Base-by-base conservation (phyloP, 1,139 yeast genomes). In the Taiozyma sp. region DNA sequence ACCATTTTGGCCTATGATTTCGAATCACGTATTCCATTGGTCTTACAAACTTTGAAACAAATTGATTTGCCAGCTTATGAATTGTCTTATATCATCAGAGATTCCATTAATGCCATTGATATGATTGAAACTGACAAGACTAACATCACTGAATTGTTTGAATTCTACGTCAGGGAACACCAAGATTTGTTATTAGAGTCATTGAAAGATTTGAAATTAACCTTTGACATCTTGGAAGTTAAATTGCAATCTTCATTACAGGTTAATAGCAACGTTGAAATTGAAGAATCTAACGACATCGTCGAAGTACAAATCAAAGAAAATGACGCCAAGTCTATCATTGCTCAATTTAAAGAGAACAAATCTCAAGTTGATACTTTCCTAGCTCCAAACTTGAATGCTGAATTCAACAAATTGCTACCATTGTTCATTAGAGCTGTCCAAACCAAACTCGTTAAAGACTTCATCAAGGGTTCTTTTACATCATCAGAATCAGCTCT, bases 141-240 rank as follows among this genome's bases (percentile, higher is more conserved):
- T 1, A 66, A 65, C 37, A 68, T 74, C 44, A 70, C 75, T 30
- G 66, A 67, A 30, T 58, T 77, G 19, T 71, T 81, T 49, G 84
- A 81, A 62, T 65, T 65, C 47, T 70, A 80, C 45, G 68, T 75
- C 47, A 66, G 65, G 40, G 54, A 58, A 16, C 68, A 80, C 54
- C 69, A 72, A 47, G 69, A 66, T 2, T 57, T 72, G 35, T 77
- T 86, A 51, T 46, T 70, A 14, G 61, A 68, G 14, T 67, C 71
- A 11, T 69, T 86, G 55, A 64, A 67, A 5, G 64, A 69, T 1
- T 56, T 71, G 28, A 67, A 70, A 28, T 57, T 80, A 43, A 69
- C 73, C 35, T 57, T 84, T 22, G 78, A 78, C 41, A 74, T 79
- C 14, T 75, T 88, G 57, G 96, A 88, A 68, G 77, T 88, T 74